phyloP scores from a whole-genome alignment of 2,329 filamentous ascomycete genomes.

The Phaeosphaeriaceae sp. region DNA sequence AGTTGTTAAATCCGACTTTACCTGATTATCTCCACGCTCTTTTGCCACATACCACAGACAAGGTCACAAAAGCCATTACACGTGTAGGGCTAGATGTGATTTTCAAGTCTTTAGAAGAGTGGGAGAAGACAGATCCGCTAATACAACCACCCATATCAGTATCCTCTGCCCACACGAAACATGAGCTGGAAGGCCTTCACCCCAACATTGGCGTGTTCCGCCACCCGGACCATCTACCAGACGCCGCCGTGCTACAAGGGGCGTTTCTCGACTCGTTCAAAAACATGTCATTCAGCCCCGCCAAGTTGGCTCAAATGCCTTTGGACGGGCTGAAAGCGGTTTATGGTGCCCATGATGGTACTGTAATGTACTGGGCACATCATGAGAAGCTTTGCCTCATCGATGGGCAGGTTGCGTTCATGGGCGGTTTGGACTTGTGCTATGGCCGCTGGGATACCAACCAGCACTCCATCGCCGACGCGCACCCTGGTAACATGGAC shows the following conservation, averaged over 20 bases:
- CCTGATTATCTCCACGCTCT: slow-evolving; percentile 55
- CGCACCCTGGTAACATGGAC: slow-evolving; percentile 79
- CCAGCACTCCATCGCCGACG: slow-evolving; percentile 84
- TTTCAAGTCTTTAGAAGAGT: slow-evolving; percentile 55
- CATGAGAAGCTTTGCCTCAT: slow-evolving; percentile 90
- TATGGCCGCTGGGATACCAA: slow-evolving; percentile 90
- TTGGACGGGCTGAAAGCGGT: slow-evolving; percentile 77
- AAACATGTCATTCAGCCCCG: slow-evolving; percentile 63
- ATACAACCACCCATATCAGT: slow-evolving; percentile 58
- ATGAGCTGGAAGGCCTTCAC: slow-evolving; percentile 77
- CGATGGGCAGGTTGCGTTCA: slow-evolving; percentile 82
- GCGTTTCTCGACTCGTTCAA: slow-evolving; percentile 64
- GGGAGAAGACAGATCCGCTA: slow-evolving; percentile 56
- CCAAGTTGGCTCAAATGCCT: slow-evolving; percentile 70
- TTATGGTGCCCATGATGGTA: slow-evolving; percentile 82
- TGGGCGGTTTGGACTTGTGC: slow-evolving; percentile 88
- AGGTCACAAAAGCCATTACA: slow-evolving; percentile 50
- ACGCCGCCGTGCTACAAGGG: slow-evolving; percentile 71
- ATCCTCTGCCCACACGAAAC: slow-evolving; percentile 78
- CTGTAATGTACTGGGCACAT: slow-evolving; percentile 90
- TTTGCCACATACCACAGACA: slow-evolving; percentile 51
- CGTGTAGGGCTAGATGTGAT: slow-evolving; percentile 53
- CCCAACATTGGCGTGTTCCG: slow-evolving; percentile 88
- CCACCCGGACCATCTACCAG: slow-evolving; percentile 87
- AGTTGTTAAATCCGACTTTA: slow-evolving; percentile 58